Percentiles rank a stretch among this genome's conserved stretches.
phyloP scores from a whole-genome alignment of 2,329 filamentous ascomycete species.

The Stagonosporopsis tanaceti region DNA sequence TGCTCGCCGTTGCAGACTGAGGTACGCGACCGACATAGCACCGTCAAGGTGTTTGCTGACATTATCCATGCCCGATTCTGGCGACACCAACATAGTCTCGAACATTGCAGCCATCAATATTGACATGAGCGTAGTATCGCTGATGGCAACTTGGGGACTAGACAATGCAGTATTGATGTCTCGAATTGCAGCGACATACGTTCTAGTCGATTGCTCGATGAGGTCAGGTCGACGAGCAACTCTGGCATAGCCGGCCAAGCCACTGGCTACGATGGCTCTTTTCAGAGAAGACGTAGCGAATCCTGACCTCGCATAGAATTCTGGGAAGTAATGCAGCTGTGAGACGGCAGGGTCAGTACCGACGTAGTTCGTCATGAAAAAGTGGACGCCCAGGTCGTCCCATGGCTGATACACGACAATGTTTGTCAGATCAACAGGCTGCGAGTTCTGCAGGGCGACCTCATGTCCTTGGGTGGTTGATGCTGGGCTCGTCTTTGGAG shows the following conservation, averaged over 20 bases:
- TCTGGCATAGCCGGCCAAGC: constrained; percentile 36
- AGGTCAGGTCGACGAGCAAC: constrained; percentile 25
- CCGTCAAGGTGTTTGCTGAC: constrained; percentile 39
- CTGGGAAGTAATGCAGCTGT: constrained; percentile 36
- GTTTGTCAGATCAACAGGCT: constrained; percentile 26
- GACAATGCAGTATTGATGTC: constrained; percentile 33
- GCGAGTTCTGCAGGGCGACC: background rate
- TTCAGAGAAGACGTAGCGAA: constrained; percentile 26
- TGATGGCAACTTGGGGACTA: constrained; percentile 14
- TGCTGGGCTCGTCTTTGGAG: background rate
- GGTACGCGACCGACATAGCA: constrained; percentile 34
- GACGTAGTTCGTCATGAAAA: constrained; percentile 42
- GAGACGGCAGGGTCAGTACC: constrained; percentile 30
- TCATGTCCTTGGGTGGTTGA: background rate
- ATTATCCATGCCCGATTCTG: constrained; percentile 28
- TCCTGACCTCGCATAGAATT: constrained; percentile 28
- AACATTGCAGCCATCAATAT: constrained; percentile 40
- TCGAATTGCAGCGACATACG: constrained; percentile 34
- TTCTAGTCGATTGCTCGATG: constrained; percentile 25
- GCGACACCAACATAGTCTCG: constrained; percentile 35
- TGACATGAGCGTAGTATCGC: constrained; percentile 34
- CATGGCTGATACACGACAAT: constrained; percentile 35
- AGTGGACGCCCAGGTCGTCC: constrained; percentile 37
- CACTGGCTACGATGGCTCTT: constrained; percentile 34
- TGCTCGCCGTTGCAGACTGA: constrained; percentile 27